Conservation (phyloP, 345 rosid genomes). For the Salix viminalis region DNA sequence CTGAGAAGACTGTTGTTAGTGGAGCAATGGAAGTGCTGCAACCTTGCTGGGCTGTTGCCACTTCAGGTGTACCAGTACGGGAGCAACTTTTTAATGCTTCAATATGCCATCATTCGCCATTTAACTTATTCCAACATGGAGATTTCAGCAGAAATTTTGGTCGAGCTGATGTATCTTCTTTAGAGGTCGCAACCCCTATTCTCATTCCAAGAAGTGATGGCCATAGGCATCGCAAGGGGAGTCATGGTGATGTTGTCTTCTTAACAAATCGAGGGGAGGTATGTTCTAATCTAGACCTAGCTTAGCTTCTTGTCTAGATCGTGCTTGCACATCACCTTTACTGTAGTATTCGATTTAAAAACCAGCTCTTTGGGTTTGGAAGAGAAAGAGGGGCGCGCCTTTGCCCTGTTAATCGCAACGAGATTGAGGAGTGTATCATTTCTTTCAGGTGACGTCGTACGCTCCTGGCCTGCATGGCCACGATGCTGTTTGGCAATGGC, state of each 20-base stretch:
- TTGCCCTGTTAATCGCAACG: background rate
- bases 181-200: constrained; percentile 95
- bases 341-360: background rate
- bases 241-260: constrained; percentile 89
- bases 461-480: constrained; percentile 79
- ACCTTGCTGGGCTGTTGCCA: constrained; percentile 96
- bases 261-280: constrained; percentile 98
- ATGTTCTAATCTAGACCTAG: constrained; percentile 14
- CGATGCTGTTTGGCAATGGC: constrained; percentile 39
- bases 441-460: constrained; percentile 80
- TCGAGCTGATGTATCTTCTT: constrained; percentile 51
- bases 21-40: constrained; percentile 77
- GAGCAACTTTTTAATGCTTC: constrained; percentile 97
- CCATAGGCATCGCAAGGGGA: constrained; percentile 72
- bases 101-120: constrained; percentile 77
- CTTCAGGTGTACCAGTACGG: constrained; percentile 91
- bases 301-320: background rate
- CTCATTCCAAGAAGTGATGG: constrained; percentile 84
- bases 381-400: background rate
- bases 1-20: constrained; percentile 69
- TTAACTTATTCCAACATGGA: constrained; percentile 78
- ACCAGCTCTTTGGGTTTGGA: background rate
- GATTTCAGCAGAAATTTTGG: constrained; percentile 69
- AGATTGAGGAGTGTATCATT: background rate
- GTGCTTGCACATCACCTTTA: background rate